Evolutionary conservation across 371 early-diverging fungal species (phyloP).

Genomic region (Apophysomyces trapeziformis): DNA sequence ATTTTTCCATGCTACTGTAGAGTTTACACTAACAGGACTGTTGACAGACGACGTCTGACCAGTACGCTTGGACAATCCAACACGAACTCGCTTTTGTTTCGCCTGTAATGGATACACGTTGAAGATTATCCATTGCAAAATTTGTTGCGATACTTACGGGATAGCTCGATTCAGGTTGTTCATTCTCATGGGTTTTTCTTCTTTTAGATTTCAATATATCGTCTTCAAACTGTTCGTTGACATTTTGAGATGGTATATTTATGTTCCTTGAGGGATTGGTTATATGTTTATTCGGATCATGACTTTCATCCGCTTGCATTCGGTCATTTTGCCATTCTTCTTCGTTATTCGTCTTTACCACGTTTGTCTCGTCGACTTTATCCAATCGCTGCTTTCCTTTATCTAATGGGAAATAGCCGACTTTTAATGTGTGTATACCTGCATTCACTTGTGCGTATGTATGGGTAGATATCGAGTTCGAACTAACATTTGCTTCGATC

Average conservation of each 20-base stretch:
- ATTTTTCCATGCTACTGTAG: not conserved
- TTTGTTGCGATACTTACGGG: not conserved
- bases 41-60: not conserved
- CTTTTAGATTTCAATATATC: not conserved
- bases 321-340: not conserved
- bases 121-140: not conserved
- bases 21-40: too few relatives aligned
- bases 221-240: not conserved
- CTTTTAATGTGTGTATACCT: not conserved
- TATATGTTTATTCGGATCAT: not conserved
- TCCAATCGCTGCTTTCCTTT: constrained; percentile 1
- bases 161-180: not conserved
- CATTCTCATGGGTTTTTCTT: not conserved
- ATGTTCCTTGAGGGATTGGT: too few relatives aligned
- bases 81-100: constrained; percentile 25
- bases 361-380: not conserved
- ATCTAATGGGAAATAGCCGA: not conserved
- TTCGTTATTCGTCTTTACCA: not conserved
- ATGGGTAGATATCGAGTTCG: not conserved
- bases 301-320: not conserved
- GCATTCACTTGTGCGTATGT: not conserved
- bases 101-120: not conserved
- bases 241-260: too few relatives aligned
- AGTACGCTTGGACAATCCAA: constrained; percentile 38
- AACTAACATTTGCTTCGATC: not conserved